Conservation (phyloP, 2,329 filamentous ascomycete genomes). For the Aspergillus neoniger region DNA sequence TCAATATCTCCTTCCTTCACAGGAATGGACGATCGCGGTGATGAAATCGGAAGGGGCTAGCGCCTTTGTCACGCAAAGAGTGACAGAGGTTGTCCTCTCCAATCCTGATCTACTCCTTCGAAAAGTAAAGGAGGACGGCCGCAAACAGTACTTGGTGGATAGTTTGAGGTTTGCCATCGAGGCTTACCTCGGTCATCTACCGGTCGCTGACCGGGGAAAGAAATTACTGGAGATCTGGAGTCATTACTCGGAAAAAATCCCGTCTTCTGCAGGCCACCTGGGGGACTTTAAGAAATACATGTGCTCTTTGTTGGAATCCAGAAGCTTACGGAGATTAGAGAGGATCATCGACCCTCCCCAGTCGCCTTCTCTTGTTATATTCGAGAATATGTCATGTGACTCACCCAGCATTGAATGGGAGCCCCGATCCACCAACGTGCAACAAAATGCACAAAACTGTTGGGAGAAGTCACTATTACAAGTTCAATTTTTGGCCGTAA, state of each 20-base stretch:
- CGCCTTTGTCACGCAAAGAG: neutral
- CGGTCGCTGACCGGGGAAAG: neutral
- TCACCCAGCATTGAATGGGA: neutral
- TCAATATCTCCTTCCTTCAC: neutral
- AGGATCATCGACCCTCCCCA: neutral
- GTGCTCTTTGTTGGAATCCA: neutral
- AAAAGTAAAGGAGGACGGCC: neutral
- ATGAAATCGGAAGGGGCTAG: neutral
- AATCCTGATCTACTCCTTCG: neutral
- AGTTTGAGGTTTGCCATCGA: neutral
- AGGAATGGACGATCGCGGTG: neutral
- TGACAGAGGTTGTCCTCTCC: neutral
- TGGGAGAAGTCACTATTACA: neutral
- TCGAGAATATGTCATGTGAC: neutral
- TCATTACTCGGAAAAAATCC: neutral
- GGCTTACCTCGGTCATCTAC: neutral
- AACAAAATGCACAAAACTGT: neutral
- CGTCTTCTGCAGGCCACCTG: neutral
- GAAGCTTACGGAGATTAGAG: neutral
- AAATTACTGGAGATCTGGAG: neutral
- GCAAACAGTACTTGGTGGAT: neutral
- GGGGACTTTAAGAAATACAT: neutral
- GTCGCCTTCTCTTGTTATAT: neutral
- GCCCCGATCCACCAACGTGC: neutral
- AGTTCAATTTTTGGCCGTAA: neutral